Base-by-base conservation (phyloP, 139 green algal genomes). In the Tetradesmus obliquus region DNA sequence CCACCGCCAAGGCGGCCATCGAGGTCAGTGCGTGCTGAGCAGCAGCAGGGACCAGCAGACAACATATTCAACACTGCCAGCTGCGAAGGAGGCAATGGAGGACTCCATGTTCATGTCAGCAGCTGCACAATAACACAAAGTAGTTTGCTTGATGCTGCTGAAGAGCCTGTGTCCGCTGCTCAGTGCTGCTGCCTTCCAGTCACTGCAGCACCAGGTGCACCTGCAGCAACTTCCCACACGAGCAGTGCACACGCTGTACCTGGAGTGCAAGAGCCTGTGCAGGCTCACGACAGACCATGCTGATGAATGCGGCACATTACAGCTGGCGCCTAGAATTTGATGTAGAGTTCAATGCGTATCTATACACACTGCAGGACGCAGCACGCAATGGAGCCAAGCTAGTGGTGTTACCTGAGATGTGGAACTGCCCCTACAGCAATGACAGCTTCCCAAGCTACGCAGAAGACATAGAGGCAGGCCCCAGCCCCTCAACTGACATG, bases 401-500 rank as follows among this genome's bases (percentile, higher is more conserved):
- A 17, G 96, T 99, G 60, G 95, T 99, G 13, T 94, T 99, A 19
- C 98, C 98, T 1, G 96, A 99, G 91, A 99, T 99, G 96, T 99
- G 96, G 96, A 99, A 99, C 94, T 99, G 98, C 93, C 98, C 98
- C 22, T 99, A 99, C 94, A 97, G 94, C 79, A 99, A 99, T 83
- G 97, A 99, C 91, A 96, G 87, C 76, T 99, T 99, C 91, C 97
- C 98, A 19, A 94, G 82, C 15, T 99, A 99, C 92, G 98, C 98
- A 0, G 98, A 99, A 93, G 97, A 98, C 86, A 96, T 99, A 17
- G 96, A 97, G 7, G 32, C 91, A 53, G 96, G 94, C 3, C 89
- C 87, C 6, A 97, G 94, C 6, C 90, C 90, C 20, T 90, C 83
- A 57, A 74, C 66, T 15, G 10, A 54, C 45, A 89, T 89, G 90